Evolutionary conservation across 1,284 basidiomycete species (phyloP).

Genomic region (Malassezia sympodialis): DNA sequence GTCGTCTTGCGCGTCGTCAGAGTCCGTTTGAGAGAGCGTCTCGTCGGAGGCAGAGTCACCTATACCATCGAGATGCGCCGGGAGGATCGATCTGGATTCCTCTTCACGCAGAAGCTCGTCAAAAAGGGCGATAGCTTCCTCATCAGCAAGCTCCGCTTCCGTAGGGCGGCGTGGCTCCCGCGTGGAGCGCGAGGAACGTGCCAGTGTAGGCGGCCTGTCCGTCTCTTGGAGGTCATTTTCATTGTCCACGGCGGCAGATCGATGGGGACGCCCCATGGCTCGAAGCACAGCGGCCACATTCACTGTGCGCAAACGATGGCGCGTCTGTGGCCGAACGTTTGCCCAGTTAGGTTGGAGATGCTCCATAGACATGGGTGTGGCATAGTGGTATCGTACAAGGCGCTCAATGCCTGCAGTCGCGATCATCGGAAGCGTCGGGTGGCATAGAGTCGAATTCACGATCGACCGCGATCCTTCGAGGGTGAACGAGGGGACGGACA

Average conservation of each 20-base stretch:
- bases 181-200: background rate
- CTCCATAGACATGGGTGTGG: slow-evolving; percentile 9
- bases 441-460: slow-evolving; percentile 11
- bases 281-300: slow-evolving; percentile 14
- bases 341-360: slow-evolving; percentile 1
- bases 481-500: slow-evolving; percentile 11
- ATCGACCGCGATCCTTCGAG: slow-evolving; percentile 16
- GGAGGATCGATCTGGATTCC: slow-evolving; percentile 10
- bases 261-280: slow-evolving; percentile 5
- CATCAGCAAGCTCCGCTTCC: slow-evolving; percentile 8
- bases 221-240: background rate
- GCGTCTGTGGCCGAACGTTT: slow-evolving; percentile 5
- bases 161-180: background rate
- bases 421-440: slow-evolving; percentile 17
- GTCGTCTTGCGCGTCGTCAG: background rate
- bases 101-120: slow-evolving; percentile 16
- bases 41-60: background rate
- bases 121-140: slow-evolving; percentile 16
- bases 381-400: slow-evolving; percentile 16
- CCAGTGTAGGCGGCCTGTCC: background rate
- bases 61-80: background rate
- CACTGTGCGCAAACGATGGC: background rate
- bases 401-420: slow-evolving; percentile 19
- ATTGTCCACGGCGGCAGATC: background rate
- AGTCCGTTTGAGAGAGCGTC: background rate